Percentiles rank a stretch among this genome's conserved stretches.
Evolutionary conservation across 768 basidiomycete species (phyloP).

Genomic region (Tulasnella sp.): DNA sequence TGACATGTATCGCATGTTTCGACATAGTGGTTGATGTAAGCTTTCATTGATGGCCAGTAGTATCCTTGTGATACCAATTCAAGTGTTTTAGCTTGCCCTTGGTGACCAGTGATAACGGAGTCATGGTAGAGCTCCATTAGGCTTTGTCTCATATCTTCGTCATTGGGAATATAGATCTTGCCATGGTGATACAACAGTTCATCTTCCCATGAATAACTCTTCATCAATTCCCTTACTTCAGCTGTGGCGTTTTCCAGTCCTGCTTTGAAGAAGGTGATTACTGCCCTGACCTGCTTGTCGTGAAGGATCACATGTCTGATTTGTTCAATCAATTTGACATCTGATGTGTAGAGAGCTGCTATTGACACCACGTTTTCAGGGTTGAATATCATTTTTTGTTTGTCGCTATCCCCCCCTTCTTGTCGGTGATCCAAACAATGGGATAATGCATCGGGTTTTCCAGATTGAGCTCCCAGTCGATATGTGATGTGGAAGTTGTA

Average conservation of each 20-base stretch:
- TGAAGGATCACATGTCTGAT: not conserved
- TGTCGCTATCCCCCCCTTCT: not conserved
- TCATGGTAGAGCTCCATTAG: not conserved
- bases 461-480: not conserved
- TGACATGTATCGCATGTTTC: conserved; percentile 12
- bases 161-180: not conserved
- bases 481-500: not conserved
- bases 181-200: not conserved
- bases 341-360: no score
- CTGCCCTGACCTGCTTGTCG: not conserved
- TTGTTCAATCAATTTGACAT: not conserved
- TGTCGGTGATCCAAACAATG: conserved; percentile 6
- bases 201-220: not conserved
- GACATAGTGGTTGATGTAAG: conserved; percentile 22
- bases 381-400: not conserved
- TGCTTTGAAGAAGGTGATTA: not conserved
- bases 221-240: not conserved
- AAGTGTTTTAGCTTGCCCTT: conserved; percentile 19
- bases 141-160: not conserved
- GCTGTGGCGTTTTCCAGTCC: not conserved
- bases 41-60: conserved; percentile 17
- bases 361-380: not conserved
- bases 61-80: conserved; percentile 18
- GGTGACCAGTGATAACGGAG: not conserved
- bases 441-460: not conserved